These are phyloP conservation scores for Rhynchosporium graminicola DNA, from an alignment of 2,329 filamentous ascomycete species.

Conservation along the genomic window DNA sequence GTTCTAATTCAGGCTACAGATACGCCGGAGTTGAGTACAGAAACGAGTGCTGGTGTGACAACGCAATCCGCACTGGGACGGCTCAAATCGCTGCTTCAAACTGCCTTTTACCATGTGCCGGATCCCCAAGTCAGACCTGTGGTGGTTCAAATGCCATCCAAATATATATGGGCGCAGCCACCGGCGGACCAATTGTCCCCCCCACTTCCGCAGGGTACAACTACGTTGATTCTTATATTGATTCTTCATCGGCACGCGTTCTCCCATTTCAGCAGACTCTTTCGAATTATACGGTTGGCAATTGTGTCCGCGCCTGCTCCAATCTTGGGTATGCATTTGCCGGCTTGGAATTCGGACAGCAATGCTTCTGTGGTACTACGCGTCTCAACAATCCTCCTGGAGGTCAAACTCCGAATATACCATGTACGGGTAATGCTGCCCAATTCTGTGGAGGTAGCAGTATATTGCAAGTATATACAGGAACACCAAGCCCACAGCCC, in stretches of 20 bases:
- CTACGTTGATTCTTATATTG: background rate
- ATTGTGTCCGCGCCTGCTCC: background rate
- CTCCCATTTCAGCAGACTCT: slow-evolving; percentile 1
- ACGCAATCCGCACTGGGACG: background rate
- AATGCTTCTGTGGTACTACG: slow-evolving; percentile 6
- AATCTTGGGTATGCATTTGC: background rate
- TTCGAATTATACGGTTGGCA: background rate
- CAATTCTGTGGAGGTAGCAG: slow-evolving; percentile 7
- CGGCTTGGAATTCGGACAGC: slow-evolving; percentile 1
- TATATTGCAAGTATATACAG: background rate
- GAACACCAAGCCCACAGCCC: background rate
- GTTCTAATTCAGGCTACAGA: background rate
- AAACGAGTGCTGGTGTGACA: slow-evolving; percentile 9
- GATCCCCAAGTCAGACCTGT: background rate
- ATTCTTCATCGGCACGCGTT: background rate
- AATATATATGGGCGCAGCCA: background rate
- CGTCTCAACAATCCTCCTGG: background rate
- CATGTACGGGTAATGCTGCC: background rate
- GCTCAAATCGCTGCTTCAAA: background rate
- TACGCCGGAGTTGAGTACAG: slow-evolving; percentile 6
- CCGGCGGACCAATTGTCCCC: background rate
- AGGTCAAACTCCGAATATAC: background rate
- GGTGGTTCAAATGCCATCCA: background rate
- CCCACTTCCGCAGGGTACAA: background rate
- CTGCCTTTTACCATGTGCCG: slow-evolving; percentile 1